Evolutionary conservation across 306 rosid genomes (phyloP).

Genomic region (Quercus dentata): DNA sequence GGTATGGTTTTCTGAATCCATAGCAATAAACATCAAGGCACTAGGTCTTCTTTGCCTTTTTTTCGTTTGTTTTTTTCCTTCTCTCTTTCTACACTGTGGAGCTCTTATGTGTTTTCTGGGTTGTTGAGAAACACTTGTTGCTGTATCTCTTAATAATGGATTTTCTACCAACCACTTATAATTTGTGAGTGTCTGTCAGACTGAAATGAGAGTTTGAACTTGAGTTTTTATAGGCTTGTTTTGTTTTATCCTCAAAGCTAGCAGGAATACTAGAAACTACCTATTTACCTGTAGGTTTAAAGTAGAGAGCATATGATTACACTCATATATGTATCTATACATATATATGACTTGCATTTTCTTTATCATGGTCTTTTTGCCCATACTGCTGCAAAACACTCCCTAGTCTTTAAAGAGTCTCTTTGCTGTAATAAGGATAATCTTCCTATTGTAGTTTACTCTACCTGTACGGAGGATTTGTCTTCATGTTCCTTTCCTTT

Average conservation of each 20-base stretch:
- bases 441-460: too few relatives aligned
- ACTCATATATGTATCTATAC: too few relatives aligned
- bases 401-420: too few relatives aligned
- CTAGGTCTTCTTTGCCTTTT: neutral
- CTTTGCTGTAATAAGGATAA: too few relatives aligned
- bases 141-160: neutral
- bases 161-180: neutral
- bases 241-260: neutral
- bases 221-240: neutral
- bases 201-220: neutral
- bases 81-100: neutral
- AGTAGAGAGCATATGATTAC: too few relatives aligned
- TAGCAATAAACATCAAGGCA: constrained; percentile 16
- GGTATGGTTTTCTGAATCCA: constrained; percentile 27
- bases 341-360: too few relatives aligned
- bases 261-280: neutral
- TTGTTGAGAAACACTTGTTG: neutral
- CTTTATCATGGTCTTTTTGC: too few relatives aligned
- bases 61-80: neutral
- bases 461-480: too few relatives aligned
- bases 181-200: neutral
- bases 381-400: too few relatives aligned
- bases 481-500: too few relatives aligned
- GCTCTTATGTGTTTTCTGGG: neutral
- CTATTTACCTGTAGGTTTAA: neutral